Percentiles rank a stretch among this genome's conserved stretches.
phyloP scores from a whole-genome alignment of 2,329 filamentous ascomycete genomes.

The Phaeoacremonium minimum region DNA sequence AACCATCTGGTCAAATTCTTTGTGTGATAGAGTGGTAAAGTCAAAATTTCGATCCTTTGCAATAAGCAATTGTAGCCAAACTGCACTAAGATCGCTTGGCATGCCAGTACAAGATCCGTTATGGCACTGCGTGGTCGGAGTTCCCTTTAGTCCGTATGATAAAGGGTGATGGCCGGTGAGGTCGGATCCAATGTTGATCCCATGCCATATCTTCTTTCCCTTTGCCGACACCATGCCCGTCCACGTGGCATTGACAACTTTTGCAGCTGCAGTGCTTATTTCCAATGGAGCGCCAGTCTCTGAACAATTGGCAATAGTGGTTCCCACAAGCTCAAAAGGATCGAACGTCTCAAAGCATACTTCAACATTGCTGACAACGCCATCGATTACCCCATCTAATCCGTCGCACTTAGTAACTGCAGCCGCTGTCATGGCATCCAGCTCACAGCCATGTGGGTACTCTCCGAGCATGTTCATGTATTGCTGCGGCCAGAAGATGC shows the following conservation, averaged over 20 bases:
- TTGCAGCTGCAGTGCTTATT: not conserved
- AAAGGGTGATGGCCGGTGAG: too few relatives aligned
- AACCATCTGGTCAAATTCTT: not conserved
- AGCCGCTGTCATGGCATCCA: constrained; percentile 5
- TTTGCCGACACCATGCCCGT: not conserved
- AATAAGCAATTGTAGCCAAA: not conserved
- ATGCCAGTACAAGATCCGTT: not conserved
- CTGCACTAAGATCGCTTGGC: not conserved
- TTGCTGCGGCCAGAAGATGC: constrained; percentile 26
- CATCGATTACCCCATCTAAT: constrained; percentile 5
- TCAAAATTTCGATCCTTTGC: not conserved
- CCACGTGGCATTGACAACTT: constrained; percentile 6
- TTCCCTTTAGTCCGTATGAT: not conserved
- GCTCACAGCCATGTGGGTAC: constrained; percentile 3
- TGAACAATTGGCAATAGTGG: not conserved
- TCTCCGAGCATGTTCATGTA: constrained; percentile 20
- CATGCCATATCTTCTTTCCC: not conserved
- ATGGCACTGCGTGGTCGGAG: not conserved
- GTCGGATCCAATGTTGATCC: not conserved
- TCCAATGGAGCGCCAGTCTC: not conserved
- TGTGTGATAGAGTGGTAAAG: not conserved
- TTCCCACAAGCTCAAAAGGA: constrained; percentile 3
- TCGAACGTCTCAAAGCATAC: constrained; percentile 5
- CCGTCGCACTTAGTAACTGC: constrained; percentile 4
- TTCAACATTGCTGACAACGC: constrained; percentile 1